phyloP scores from a whole-genome alignment of 176 grass and related monocot species.

The Juncus inflexus region DNA sequence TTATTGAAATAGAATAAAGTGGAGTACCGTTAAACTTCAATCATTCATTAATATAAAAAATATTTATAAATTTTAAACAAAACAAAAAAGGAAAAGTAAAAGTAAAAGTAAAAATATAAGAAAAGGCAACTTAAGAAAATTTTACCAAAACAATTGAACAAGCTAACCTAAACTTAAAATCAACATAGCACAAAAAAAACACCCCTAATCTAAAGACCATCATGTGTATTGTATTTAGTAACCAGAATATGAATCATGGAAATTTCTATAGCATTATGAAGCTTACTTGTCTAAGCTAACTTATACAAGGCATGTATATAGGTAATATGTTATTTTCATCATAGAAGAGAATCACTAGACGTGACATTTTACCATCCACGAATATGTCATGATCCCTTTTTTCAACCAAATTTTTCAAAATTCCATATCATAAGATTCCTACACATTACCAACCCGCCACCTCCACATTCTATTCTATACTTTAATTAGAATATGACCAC shows the following conservation, averaged over 20 bases:
- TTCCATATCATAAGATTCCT: conserved; percentile 29
- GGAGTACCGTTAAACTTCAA: no score
- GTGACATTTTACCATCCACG: conserved; percentile 22
- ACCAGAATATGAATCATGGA: conserved; percentile 19
- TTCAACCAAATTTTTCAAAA: conserved; percentile 5
- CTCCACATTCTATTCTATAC: neutral
- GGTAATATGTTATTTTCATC: conserved; percentile 21
- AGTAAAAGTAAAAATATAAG: no score
- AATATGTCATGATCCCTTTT: conserved; percentile 5
- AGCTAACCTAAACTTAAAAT: no score
- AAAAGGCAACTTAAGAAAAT: no score
- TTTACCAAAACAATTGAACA: no score
- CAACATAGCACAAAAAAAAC: no score
- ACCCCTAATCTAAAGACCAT: no score
- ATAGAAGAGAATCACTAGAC: conserved; percentile 23
- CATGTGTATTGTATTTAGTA: conserved; percentile 4
- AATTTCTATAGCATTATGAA: conserved; percentile 16
- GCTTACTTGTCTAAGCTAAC: conserved; percentile 13
- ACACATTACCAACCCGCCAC: conserved; percentile 28
- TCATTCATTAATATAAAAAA: no score
- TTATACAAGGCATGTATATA: neutral
- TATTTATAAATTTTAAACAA: no score
- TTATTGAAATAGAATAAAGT: no score
- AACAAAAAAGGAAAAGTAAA: no score
- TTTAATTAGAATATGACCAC: no score